A percentile compares a stretch with the other conserved stretches of the same genome.
Evolutionary conservation across 495 filamentous ascomycete genomes (phyloP).

Genomic region (Penicillium angulare): DNA sequence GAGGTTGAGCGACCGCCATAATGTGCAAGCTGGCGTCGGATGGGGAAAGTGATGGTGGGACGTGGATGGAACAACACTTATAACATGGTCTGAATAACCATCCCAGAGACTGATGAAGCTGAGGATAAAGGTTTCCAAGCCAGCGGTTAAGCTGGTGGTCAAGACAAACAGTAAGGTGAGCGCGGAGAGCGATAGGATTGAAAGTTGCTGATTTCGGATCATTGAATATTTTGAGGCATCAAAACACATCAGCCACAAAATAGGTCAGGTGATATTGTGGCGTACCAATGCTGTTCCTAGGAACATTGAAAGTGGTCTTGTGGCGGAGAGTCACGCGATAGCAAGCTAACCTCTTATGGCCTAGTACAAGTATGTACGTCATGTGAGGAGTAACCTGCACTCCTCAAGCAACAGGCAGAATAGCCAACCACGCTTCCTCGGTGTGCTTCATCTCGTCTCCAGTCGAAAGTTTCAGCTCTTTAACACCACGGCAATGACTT

Average conservation of each 20-base stretch:
- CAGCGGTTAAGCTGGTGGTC: constrained; percentile 7
- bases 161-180: not conserved
- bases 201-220: constrained; percentile 8
- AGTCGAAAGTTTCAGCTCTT: constrained; percentile 6
- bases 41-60: constrained; percentile 30
- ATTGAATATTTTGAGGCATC: constrained; percentile 36
- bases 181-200: constrained; percentile 10
- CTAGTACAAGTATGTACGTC: constrained; percentile 27
- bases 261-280: constrained; percentile 27
- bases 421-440: not conserved
- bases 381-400: constrained; percentile 38
- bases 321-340: no score
- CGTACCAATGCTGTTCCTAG: no score
- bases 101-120: constrained; percentile 12
- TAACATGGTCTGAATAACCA: constrained; percentile 35
- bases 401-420: constrained; percentile 22
- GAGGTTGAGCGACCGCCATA: constrained; percentile 48
- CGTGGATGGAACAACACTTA: constrained; percentile 26
- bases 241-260: constrained; percentile 42
- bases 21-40: constrained; percentile 29
- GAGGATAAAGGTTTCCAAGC: not conserved
- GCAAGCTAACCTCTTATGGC: constrained; percentile 5
- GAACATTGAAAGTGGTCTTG: no score
- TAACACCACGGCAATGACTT: constrained; percentile 66
- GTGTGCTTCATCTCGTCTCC: constrained; percentile 4